phyloP scores from a whole-genome alignment of 495 filamentous ascomycete genomes.

The Aspergillus conjunctus region DNA sequence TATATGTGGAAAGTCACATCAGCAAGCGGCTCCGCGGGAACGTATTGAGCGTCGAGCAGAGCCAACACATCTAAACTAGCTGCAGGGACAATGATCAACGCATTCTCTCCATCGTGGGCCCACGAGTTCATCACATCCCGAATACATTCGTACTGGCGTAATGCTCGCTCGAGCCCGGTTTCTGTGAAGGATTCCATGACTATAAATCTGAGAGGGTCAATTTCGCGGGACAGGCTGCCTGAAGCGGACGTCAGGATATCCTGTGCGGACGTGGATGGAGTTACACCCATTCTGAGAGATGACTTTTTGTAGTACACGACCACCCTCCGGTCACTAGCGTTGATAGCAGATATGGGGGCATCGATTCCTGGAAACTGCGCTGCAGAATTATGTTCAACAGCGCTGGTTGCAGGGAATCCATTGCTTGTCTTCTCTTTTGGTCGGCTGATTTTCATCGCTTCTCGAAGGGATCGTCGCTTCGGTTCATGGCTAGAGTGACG shows the following conservation, averaged over 20 bases:
- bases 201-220: constrained; percentile 62
- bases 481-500: constrained; percentile 22
- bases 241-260: constrained; percentile 67
- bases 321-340: constrained; percentile 74
- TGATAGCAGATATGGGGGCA: constrained; percentile 82
- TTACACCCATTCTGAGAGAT: constrained; percentile 66
- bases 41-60: constrained; percentile 53
- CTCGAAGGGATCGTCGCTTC: constrained; percentile 23
- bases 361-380: constrained; percentile 67
- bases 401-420: constrained; percentile 19
- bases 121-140: constrained; percentile 92
- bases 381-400: constrained; percentile 42
- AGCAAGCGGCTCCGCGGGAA: constrained; percentile 59
- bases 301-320: constrained; percentile 66
- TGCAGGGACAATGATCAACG: constrained; percentile 61
- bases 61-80: constrained; percentile 46
- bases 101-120: constrained; percentile 75
- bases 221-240: constrained; percentile 54
- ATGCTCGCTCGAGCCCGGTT: constrained; percentile 78
- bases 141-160: constrained; percentile 85
- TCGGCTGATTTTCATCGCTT: constrained; percentile 27
- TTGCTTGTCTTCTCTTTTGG: constrained; percentile 22
- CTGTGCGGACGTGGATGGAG: constrained; percentile 69
- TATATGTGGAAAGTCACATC: constrained; percentile 71
- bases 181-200: constrained; percentile 74